These are phyloP conservation scores for Xylariaceae sp. DNA, from an alignment of 2,329 filamentous ascomycete genomes.

Conservation along the genomic window DNA sequence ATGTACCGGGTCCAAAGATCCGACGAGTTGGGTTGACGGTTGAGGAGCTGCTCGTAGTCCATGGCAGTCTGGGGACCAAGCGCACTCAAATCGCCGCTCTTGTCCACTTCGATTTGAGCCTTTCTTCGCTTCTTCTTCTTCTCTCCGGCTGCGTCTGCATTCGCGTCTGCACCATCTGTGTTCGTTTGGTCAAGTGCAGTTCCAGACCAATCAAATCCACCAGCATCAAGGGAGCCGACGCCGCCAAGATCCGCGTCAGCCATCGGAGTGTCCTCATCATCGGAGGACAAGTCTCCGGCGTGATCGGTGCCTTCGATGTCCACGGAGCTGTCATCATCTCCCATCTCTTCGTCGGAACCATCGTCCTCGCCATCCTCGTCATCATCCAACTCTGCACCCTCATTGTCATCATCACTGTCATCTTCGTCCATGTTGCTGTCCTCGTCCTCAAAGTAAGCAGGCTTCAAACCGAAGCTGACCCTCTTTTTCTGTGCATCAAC, in stretches of 20 bases:
- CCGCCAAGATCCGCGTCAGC: constrained; percentile 35
- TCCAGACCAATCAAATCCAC: constrained; percentile 85
- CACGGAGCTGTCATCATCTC: constrained; percentile 41
- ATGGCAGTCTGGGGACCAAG: constrained; percentile 83
- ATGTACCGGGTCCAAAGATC: constrained; percentile 95
- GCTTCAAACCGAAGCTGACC: constrained; percentile 87
- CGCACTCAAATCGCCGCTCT: constrained; percentile 84
- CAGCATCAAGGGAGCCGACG: constrained; percentile 57
- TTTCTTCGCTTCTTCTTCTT: constrained; percentile 71
- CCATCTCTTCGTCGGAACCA: constrained; percentile 40
- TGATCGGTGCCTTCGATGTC: constrained; percentile 43
- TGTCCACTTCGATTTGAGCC: constrained; percentile 75
- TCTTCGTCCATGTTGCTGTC: constrained; percentile 49
- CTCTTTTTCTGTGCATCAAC: constrained; percentile 69
- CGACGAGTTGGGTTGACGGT: constrained; percentile 91
- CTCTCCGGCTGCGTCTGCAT: constrained; percentile 31
- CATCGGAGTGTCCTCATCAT: constrained; percentile 42
- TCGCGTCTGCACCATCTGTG: constrained; percentile 47
- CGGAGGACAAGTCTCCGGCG: constrained; percentile 36
- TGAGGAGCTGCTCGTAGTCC: constrained; percentile 88
- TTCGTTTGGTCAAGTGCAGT: constrained; percentile 54
- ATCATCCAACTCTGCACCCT: constrained; percentile 39
- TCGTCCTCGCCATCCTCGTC: constrained; percentile 35
- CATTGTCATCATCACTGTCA: constrained; percentile 37
- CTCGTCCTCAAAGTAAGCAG: constrained; percentile 73